phyloP scores from a whole-genome alignment of 2,329 filamentous ascomycete species.

The Diplodia seriata region DNA sequence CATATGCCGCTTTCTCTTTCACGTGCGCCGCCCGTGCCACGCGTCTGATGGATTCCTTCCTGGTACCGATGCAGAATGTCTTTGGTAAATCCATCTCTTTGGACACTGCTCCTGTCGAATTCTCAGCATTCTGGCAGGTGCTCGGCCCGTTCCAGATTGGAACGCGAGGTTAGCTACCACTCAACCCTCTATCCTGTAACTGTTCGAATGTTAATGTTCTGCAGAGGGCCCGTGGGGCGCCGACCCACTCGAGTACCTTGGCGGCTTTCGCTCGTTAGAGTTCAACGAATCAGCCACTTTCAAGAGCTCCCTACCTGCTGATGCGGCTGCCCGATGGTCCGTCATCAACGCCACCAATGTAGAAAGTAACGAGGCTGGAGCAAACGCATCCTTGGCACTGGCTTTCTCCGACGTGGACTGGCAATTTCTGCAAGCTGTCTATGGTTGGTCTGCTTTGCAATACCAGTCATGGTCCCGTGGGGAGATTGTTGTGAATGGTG shows the following conservation, averaged over 20 bases:
- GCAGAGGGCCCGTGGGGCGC: conserved; percentile 65
- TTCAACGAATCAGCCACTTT: conserved; percentile 54
- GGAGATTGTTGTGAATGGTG: conserved; percentile 50
- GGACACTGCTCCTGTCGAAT: conserved; percentile 37
- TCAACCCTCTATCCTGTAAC: conserved; percentile 31
- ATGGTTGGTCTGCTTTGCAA: conserved; percentile 66
- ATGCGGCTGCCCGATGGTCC: conserved; percentile 61
- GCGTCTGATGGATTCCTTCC: conserved; percentile 6
- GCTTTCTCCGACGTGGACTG: conserved; percentile 61
- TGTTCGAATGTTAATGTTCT: conserved; percentile 10
- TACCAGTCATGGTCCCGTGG: conserved; percentile 66
- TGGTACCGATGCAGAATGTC: conserved; percentile 5
- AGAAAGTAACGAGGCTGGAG: conserved; percentile 37
- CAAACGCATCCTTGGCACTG: conserved; percentile 53
- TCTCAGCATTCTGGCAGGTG: conserved; percentile 56
- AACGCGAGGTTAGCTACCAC: conserved; percentile 58
- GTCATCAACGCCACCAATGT: conserved; percentile 42
- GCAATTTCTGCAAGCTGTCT: conserved; percentile 59
- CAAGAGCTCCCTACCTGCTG: conserved; percentile 58
- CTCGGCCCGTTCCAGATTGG: conserved; percentile 66
- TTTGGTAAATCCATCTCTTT: conserved; percentile 6
- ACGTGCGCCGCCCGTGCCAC: not conserved
- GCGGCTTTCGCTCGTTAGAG: conserved; percentile 59
- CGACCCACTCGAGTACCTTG: conserved; percentile 62
- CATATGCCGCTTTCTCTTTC: not conserved